Base-by-base conservation (phyloP, 1,284 basidiomycete genomes). In the Trametes versicolor region DNA sequence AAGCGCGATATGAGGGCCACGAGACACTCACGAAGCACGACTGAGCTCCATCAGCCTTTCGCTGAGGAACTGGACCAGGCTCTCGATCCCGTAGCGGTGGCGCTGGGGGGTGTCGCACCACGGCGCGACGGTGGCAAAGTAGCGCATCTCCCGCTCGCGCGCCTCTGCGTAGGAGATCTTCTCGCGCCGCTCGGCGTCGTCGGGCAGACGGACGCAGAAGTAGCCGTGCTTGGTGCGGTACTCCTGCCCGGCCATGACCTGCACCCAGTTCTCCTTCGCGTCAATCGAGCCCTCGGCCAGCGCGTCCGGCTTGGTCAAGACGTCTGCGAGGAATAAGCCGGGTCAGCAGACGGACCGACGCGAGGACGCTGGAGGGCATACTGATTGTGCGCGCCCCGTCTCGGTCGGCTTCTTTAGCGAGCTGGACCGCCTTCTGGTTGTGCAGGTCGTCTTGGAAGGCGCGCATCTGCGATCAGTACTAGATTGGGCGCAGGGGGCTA, bases 301-400 rank as follows among this genome's bases (percentile, higher is more conserved):
- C 4, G 76, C 80, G 57, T 91, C 89, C 0, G 89, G 87, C 67
- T 91, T 91, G 0, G 90, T 91, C 23, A 90, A 76, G 0, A 91
- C 82, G n/a, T 87, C 89, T 91, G 39, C 23, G 23, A 3, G 32
- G 21, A n/a, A 23, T 9, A 27, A 9, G 9, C 13, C 12, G 7
- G 6, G 55, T n/a, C 32, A 48, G 6, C 32, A 34, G n/a, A 15
- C 25, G 6, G 23, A 32, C 34, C 10, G 12, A 36, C 61, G 4
- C 29, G 29, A 32, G 4, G 29, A 8, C 29, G 8, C 29, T 32
- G 29, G 29, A 32, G 29, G 29, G 29, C 29, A 32, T 54, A 87
- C 89, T 88, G 55, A 90, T 89, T 0, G 88, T 91, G 21, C 89
- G 81, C 25, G 77, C 69, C 5, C 87, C 88, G 0, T 72, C 60